These are phyloP conservation scores for Dothidotthia symphoricarpi DNA, from an alignment of 2,329 filamentous ascomycete species.

Conservation along the genomic window DNA sequence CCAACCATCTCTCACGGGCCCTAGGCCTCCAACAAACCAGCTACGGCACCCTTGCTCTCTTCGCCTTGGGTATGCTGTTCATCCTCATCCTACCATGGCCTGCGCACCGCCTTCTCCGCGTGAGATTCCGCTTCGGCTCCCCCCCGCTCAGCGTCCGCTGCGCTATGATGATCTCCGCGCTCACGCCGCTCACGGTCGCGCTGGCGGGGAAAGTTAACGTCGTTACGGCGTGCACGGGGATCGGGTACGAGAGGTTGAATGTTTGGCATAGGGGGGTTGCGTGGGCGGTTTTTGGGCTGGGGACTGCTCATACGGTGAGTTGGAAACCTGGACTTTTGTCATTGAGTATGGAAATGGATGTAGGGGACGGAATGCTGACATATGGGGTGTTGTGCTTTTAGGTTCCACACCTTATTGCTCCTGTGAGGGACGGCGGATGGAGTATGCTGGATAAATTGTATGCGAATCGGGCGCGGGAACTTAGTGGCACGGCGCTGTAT, in stretches of 20 bases:
- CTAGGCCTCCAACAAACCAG: conserved; percentile 14
- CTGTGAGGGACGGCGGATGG: conserved; percentile 19
- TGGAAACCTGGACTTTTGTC: too few relatives aligned
- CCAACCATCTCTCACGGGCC: conserved; percentile 5
- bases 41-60: conserved; percentile 13
- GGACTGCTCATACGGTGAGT: conserved; percentile 24
- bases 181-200: conserved; percentile 27
- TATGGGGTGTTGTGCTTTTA: too few relatives aligned
- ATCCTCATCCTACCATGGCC: conserved; percentile 17
- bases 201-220: conserved; percentile 34
- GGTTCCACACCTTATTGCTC: conserved; percentile 22
- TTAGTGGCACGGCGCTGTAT: conserved; percentile 18
- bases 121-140: conserved; percentile 21
- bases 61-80: conserved; percentile 14
- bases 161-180: conserved; percentile 27
- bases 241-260: conserved; percentile 33
- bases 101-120: conserved; percentile 15
- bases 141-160: conserved; percentile 24
- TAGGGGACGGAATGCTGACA: too few relatives aligned
- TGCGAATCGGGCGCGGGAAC: conserved; percentile 13
- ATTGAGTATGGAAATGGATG: too few relatives aligned
- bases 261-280: conserved; percentile 23
- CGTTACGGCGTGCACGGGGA: conserved; percentile 29
- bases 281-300: conserved; percentile 20
- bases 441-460: conserved; percentile 16